These are phyloP conservation scores for Rosellinia necatrix DNA, from an alignment of 2,329 filamentous ascomycete genomes.

Conservation along the genomic window DNA sequence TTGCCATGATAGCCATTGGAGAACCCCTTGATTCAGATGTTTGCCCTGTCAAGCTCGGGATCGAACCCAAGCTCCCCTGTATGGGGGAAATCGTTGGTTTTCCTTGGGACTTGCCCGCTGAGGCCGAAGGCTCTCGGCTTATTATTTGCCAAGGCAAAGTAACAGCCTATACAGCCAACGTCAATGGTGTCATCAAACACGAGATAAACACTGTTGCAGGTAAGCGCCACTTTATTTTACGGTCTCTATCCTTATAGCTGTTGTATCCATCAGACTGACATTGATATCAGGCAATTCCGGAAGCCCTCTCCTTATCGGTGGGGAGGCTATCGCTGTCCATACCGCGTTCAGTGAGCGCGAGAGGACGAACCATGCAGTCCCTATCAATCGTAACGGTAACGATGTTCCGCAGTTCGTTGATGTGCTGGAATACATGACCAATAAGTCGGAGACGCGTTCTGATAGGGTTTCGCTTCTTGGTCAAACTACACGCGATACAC, in stretches of 20 bases:
- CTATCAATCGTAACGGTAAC: constrained; percentile 2
- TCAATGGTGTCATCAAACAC: background rate
- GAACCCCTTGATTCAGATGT: background rate
- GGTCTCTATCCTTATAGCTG: background rate
- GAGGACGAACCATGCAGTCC: background rate
- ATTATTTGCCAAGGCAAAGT: background rate
- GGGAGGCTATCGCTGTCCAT: background rate
- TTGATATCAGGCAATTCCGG: background rate
- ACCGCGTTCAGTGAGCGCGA: background rate
- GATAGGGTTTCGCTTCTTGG: no score
- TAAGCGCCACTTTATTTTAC: background rate
- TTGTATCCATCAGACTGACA: background rate
- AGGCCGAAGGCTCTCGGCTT: background rate
- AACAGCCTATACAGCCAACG: no score
- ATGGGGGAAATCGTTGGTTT: background rate
- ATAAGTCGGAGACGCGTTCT: no score
- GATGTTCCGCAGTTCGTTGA: background rate
- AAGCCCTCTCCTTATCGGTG: background rate
- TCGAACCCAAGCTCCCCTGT: no score
- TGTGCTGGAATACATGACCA: background rate
- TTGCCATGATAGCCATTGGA: constrained; percentile 2
- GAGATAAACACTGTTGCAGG: background rate
- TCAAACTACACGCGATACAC: no score
- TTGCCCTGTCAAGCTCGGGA: background rate
- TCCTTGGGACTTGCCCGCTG: background rate